These are phyloP conservation scores for Henckelia pumila DNA, from an alignment of 257 asterid species.

Conservation along the genomic window DNA sequence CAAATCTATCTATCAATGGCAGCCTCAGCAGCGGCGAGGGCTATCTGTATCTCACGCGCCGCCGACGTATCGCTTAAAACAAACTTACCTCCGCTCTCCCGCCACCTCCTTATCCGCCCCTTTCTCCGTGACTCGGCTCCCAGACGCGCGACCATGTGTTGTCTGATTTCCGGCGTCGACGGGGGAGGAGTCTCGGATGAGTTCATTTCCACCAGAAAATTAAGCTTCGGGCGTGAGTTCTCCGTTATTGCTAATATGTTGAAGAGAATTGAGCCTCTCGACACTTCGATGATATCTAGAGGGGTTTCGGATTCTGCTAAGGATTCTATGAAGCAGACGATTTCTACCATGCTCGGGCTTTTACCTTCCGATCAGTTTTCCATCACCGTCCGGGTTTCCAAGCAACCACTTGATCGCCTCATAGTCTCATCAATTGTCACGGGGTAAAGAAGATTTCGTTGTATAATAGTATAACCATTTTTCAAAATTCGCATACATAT, in stretches of 20 bases:
- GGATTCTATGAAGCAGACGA: constrained; percentile 99
- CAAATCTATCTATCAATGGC: constrained; percentile 45
- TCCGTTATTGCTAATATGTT: constrained; percentile 85
- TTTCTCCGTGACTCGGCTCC: constrained; percentile 36
- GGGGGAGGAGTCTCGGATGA: constrained; percentile 98
- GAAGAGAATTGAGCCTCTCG: constrained; percentile 87
- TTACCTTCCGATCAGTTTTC: constrained; percentile 92
- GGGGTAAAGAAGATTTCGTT: constrained; percentile 49
- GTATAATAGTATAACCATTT: constrained; percentile 1
- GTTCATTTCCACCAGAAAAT: constrained; percentile 79
- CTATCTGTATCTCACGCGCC: constrained; percentile 51
- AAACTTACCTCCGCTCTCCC: constrained; percentile 29
- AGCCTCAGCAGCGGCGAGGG: constrained; percentile 55
- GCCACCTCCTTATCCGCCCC: constrained; percentile 53
- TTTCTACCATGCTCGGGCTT: constrained; percentile 95
- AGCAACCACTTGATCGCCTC: constrained; percentile 71
- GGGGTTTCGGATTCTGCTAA: constrained; percentile 89
- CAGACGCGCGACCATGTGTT: constrained; percentile 37
- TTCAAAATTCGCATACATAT: background rate
- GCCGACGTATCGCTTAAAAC: constrained; percentile 48
- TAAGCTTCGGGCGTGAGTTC: constrained; percentile 77
- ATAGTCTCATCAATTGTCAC: constrained; percentile 82
- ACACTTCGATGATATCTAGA: constrained; percentile 67
- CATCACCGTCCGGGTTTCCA: constrained; percentile 66
- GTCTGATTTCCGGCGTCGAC: constrained; percentile 83